Evolutionary conservation across 768 basidiomycete species (phyloP).

Genomic region (Suillus brevipes): DNA sequence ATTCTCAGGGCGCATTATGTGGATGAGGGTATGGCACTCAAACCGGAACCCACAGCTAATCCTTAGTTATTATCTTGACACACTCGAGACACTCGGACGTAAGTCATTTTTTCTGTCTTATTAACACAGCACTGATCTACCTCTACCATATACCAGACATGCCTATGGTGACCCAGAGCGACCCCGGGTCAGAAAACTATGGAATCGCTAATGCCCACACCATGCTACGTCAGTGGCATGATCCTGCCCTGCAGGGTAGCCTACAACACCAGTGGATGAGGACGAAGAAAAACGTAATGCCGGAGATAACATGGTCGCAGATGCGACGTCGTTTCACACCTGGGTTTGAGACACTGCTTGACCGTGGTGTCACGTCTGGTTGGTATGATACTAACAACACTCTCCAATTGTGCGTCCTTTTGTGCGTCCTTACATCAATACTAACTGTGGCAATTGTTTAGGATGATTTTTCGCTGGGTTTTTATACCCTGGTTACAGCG

Average conservation of each 20-base stretch:
- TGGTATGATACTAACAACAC: conserved; percentile 23
- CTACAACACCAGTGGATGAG: conserved; percentile 42
- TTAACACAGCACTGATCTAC: too few species aligned
- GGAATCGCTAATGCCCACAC: conserved; percentile 49
- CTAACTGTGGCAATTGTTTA: too few species aligned
- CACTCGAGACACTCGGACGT: conserved; percentile 19
- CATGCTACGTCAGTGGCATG: conserved; percentile 35
- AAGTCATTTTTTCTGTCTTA: background rate
- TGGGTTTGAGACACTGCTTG: conserved; percentile 38
- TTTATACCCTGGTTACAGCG: too few species aligned
- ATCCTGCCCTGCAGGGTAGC: conserved; percentile 37
- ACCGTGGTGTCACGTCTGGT: conserved; percentile 29
- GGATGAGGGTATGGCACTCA: too few species aligned
- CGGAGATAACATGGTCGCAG: conserved; percentile 25
- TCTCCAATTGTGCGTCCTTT: too few species aligned
- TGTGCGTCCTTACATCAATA: too few species aligned
- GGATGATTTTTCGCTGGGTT: too few species aligned
- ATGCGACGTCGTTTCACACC: conserved; percentile 15
- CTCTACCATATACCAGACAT: too few species aligned
- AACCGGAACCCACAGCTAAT: conserved; percentile 16
- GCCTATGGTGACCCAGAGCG: conserved; percentile 11
- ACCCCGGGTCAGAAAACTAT: conserved; percentile 44
- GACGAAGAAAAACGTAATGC: background rate
- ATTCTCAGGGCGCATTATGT: too few species aligned
- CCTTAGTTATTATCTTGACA: conserved; percentile 18